Evolutionary conservation across 169 alveolate genomes (phyloP).

Genomic region (Plasmodium chabaudi): DNA sequence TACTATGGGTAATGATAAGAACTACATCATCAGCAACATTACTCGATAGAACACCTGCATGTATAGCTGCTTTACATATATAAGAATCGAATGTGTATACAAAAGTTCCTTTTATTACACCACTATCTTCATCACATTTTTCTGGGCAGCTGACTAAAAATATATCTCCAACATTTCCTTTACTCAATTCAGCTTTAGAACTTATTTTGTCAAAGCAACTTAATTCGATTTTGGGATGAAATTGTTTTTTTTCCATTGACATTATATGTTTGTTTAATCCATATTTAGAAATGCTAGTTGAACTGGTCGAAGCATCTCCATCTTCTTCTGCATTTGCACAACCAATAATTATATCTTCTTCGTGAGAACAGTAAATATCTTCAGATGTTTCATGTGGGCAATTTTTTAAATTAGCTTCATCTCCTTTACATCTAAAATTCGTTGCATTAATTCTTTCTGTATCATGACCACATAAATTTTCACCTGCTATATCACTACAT

Average conservation of each 20-base stretch:
- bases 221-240: slow-evolving; percentile 78
- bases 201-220: slow-evolving; percentile 83
- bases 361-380: slow-evolving; percentile 86
- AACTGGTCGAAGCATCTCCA: slow-evolving; percentile 49
- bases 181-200: slow-evolving; percentile 79
- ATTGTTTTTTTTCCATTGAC: slow-evolving; percentile 78
- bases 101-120: slow-evolving; percentile 88
- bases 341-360: slow-evolving; percentile 83
- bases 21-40: slow-evolving; percentile 83
- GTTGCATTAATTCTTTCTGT: slow-evolving; percentile 87
- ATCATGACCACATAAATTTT: slow-evolving; percentile 89
- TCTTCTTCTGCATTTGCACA: slow-evolving; percentile 83
- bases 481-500: slow-evolving; percentile 89
- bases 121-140: slow-evolving; percentile 71
- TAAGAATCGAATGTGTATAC: slow-evolving; percentile 91
- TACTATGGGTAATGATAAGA: slow-evolving; percentile 70
- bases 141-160: slow-evolving; percentile 77
- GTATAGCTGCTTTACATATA: slow-evolving; percentile 94
- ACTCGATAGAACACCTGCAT: slow-evolving; percentile 87
- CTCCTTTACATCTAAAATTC: slow-evolving; percentile 88
- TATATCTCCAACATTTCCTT: slow-evolving; percentile 75
- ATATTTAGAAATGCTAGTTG: background rate
- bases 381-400: slow-evolving; percentile 82
- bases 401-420: slow-evolving; percentile 36
- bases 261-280: slow-evolving; percentile 67